These are phyloP conservation scores for Ilex paraguariensis DNA, from an alignment of 305 asterid genomes.

Conservation along the genomic window DNA sequence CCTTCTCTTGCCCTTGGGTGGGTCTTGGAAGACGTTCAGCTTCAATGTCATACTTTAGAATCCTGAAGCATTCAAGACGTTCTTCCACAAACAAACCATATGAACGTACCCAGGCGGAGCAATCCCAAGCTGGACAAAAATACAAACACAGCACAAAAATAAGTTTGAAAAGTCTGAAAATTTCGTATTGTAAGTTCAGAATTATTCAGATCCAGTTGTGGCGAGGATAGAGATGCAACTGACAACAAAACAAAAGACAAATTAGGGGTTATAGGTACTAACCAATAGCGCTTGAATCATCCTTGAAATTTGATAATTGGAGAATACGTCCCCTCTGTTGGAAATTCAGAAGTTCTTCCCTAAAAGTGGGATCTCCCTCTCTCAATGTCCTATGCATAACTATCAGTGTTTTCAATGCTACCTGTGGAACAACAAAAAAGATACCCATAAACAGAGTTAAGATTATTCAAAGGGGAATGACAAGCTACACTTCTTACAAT, in stretches of 20 bases:
- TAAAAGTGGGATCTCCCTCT: constrained; percentile 95
- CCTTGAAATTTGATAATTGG: constrained; percentile 93
- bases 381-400: constrained; percentile 89
- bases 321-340: constrained; percentile 85
- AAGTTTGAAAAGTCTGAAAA: not conserved
- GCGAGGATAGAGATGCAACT: not conserved
- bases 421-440: constrained; percentile 35
- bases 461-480: too few relatives aligned
- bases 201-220: not conserved
- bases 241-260: constrained; percentile 1
- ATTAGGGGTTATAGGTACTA: constrained; percentile 15
- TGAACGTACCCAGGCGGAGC: constrained; percentile 94
- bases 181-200: not conserved
- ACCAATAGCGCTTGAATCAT: constrained; percentile 95
- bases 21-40: too few relatives aligned
- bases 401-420: constrained; percentile 86
- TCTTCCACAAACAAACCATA: constrained; percentile 96
- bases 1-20: too few relatives aligned
- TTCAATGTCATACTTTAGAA: constrained; percentile 35
- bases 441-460: too few relatives aligned
- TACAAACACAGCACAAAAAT: not conserved
- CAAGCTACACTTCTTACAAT: too few relatives aligned
- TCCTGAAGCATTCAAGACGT: constrained; percentile 91
- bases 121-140: constrained; percentile 80
- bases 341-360: constrained; percentile 86